Conservation (phyloP, 495 filamentous ascomycete species). For the Trichoderma virens region DNA sequence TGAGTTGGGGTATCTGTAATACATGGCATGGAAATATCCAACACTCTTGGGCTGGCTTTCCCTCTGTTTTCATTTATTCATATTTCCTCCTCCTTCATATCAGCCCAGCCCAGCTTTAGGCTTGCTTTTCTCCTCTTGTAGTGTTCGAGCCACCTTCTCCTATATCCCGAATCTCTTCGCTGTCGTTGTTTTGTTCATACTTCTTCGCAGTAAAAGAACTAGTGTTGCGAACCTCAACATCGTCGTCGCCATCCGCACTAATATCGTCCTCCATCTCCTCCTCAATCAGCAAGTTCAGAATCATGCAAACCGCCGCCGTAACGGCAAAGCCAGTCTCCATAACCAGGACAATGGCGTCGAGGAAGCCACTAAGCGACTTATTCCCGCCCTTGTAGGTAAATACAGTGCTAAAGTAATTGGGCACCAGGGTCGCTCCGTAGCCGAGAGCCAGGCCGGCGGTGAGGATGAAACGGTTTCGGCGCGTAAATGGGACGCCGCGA, state of each 20-base stretch:
- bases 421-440: conserved; percentile 74
- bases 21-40: neutral
- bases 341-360: conserved; percentile 73
- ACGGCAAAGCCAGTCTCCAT: conserved; percentile 76
- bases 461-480: conserved; percentile 82
- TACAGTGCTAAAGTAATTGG: conserved; percentile 65
- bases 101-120: neutral
- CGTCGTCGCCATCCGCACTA: neutral
- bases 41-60: neutral
- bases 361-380: conserved; percentile 63
- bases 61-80: neutral
- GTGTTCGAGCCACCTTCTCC: neutral
- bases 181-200: neutral
- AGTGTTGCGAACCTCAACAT: neutral
- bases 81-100: neutral
- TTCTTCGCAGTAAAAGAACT: neutral
- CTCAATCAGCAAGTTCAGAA: conserved; percentile 65
- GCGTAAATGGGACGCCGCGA: conserved; percentile 62
- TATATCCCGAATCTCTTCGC: neutral
- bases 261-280: conserved; percentile 47
- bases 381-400: conserved; percentile 68
- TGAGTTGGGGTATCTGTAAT: neutral
- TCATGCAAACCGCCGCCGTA: conserved; percentile 60
- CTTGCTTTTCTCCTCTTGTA: neutral
- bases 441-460: conserved; percentile 71